Base-by-base conservation (phyloP, 352 stramenopile genomes). In the Hyaloperonospora brassicae region DNA sequence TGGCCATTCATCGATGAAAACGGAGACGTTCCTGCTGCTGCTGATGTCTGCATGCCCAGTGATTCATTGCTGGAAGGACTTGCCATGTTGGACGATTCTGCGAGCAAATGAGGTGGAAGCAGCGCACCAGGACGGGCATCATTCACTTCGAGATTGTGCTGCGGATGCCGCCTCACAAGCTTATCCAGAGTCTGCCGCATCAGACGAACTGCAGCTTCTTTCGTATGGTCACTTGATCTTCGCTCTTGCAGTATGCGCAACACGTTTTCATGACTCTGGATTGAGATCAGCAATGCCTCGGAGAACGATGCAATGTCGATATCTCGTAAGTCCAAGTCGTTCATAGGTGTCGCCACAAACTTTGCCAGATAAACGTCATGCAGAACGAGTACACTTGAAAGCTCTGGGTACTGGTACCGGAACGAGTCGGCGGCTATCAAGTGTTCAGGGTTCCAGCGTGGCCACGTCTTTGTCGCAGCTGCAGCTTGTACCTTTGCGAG, bases 381-480 rank as follows among this genome's bases (percentile, higher is more conserved):
- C 34, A 93, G 52, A 25, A 92, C 84, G 8, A 93, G 60, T 41
- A 90, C 76, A 47, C 92, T 70, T 1, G 70, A 51, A 4, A 93
- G 66, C 35, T 90, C 79, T 1, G 76, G 70, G 52, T 93, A 93
- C 47, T 90, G 77, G 38, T 93, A 93, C 6, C 76, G 79, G 58
- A 89, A 93, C 35, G 84, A 92, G 55, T 91, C 84, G 5, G 79
- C 80, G 2, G 84, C 84, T n/a, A 93, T 59, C 57, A 93, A 91
- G 45, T 93, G 81, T 24, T 93, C 79, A 0, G 78, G 79, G 30
- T 92, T 62, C 84, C 84, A 93, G 11, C 73, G 76, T 14, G 84
- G 84, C 81, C 81, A 93, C 0, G 64, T 65, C 36, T 77, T 70
- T 0, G 75, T 56, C 11, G 51, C 56, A 5, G 73, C 74, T 8